These are phyloP conservation scores for Rosa persica DNA, from an alignment of 306 rosid species.

Conservation along the genomic window DNA sequence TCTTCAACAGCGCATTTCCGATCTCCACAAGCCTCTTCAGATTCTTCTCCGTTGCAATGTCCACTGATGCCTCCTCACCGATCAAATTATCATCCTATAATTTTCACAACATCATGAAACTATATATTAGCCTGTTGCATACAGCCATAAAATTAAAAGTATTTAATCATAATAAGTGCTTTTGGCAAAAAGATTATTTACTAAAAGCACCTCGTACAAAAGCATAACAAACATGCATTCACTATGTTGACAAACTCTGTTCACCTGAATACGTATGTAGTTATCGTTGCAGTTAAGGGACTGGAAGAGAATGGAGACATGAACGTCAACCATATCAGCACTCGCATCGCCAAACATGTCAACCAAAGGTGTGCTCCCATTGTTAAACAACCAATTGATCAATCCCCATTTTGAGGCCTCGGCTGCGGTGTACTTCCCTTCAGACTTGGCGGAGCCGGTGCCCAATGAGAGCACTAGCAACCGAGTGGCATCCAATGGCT, in stretches of 20 bases:
- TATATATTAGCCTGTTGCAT: background rate
- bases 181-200: too few species aligned
- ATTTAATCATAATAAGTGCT: too few species aligned
- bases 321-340: slow-evolving; percentile 45
- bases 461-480: slow-evolving; percentile 45
- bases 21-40: slow-evolving; percentile 26
- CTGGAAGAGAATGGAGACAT: slow-evolving; percentile 39
- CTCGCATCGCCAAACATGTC: slow-evolving; percentile 34
- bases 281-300: slow-evolving; percentile 17
- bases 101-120: background rate
- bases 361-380: slow-evolving; percentile 32
- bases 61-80: slow-evolving; percentile 27
- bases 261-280: slow-evolving; percentile 45
- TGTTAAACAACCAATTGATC: slow-evolving; percentile 33
- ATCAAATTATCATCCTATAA: slow-evolving; percentile 31
- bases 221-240: background rate
- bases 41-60: slow-evolving; percentile 25
- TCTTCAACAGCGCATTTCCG: slow-evolving; percentile 30
- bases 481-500: slow-evolving; percentile 29
- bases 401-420: slow-evolving; percentile 39
- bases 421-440: slow-evolving; percentile 32
- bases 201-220: background rate
- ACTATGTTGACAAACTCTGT: background rate
- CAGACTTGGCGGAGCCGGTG: slow-evolving; percentile 35
- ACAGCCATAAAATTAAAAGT: background rate